Evolutionary conservation across 2,329 filamentous ascomycete species (phyloP).

Genomic region (Fusarium goolgardi): DNA sequence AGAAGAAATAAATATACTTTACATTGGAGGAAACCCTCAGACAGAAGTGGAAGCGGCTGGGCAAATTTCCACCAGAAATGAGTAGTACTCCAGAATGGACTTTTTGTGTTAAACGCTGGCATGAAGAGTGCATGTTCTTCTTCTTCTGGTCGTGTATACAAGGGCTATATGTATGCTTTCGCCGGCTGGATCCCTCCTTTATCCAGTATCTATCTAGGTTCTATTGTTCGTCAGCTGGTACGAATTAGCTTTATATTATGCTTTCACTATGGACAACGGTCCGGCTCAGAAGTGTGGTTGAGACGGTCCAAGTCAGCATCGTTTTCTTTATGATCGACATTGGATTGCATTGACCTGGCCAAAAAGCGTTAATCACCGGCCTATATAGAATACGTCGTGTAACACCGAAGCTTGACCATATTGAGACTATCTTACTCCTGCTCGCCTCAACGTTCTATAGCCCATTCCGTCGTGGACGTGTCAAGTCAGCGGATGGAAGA

Average conservation of each 20-base stretch:
- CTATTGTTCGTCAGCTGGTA: background rate
- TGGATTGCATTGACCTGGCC: background rate
- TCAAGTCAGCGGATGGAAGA: background rate
- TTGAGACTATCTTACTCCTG: background rate
- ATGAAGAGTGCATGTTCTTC: too few species aligned
- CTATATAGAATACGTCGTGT: background rate
- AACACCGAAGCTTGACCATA: too few species aligned
- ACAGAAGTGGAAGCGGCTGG: background rate
- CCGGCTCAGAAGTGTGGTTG: background rate
- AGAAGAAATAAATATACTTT: background rate
- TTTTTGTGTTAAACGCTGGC: too few species aligned
- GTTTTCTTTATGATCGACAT: background rate
- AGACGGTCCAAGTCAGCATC: background rate
- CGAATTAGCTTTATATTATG: background rate
- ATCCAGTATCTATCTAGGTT: background rate
- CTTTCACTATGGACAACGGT: background rate
- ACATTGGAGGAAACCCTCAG: background rate
- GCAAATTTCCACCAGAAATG: too few species aligned
- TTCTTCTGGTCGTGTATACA: too few species aligned
- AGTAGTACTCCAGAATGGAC: too few species aligned
- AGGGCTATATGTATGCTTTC: background rate
- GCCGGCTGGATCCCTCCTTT: background rate
- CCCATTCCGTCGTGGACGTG: background rate
- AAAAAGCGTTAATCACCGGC: background rate
- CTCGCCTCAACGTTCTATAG: background rate